Evolutionary conservation across 2,329 filamentous ascomycete species (phyloP), one percentile per base, ranked within the genome.

Genomic region (Thyridium curvatum): DNA sequence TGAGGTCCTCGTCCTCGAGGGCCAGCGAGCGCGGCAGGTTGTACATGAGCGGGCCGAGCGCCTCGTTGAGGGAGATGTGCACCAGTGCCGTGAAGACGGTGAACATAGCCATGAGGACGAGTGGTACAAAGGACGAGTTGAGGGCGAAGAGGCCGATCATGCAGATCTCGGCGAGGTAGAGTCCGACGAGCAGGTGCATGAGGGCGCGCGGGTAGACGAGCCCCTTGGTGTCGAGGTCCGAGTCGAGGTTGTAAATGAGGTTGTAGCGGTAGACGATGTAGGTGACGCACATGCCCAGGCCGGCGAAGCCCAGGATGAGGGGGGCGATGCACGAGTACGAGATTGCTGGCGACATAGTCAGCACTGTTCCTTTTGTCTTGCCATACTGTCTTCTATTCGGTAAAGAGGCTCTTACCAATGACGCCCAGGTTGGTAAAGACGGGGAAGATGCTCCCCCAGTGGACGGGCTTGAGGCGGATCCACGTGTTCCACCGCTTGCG

Each of bases 181-280:
- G 71, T 38, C 89, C 88, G 3, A 82, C 77, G 32, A 91, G 78
- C 26, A 93, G 74, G 45, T 97, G 90, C 67, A 95, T 87, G 32
- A 97, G 72, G 5, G 87, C 90, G 17, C 87, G 84, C 2, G 88
- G 84, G 56, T 95, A 97, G 52, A 88, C 81, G 16, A 91, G 79
- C 35, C 93, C 91, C 53, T 87, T 87, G 35, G 89, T 95, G 55
- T 97, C 90, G 46, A 94, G 80, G 45, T 80, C 70, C 12, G 84
- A 75, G 48, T 89, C 84, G 35, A 79, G 82, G 12, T 93, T 85
- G 57, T 86, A 95, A 16, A 95, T 69, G 38, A 95, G 61, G 61
- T 91, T 90, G 72, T 95, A 94, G 30, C 85, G 78, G 66, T 89
- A 94, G 39, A 86, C 84, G 38, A 87, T 71, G 60, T 94, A 93